A percentile compares a stretch with the other conserved stretches of the same genome.
Evolutionary conservation across 129 eudicot species (phyloP).

Genomic region (Silybum marianum): DNA sequence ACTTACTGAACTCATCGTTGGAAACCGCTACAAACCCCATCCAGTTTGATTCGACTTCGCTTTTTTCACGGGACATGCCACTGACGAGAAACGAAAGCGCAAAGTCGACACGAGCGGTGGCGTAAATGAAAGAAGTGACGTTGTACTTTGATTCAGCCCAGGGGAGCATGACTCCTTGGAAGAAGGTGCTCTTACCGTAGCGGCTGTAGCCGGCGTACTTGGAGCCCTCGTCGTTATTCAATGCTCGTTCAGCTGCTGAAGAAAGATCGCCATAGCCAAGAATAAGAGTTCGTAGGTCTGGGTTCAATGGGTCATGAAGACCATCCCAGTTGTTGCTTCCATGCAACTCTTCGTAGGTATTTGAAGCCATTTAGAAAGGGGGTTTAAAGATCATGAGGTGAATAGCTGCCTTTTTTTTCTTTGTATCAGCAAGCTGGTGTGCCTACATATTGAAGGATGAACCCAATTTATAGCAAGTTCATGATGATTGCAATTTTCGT

Average conservation of each 20-base stretch:
- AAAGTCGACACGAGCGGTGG: not conserved
- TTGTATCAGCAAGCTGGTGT: not conserved
- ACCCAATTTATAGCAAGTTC: not conserved
- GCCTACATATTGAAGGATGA: not conserved
- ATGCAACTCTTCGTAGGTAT: conserved; percentile 34
- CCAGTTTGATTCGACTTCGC: conserved; percentile 52
- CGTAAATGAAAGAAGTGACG: conserved; percentile 39
- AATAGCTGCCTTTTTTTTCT: not conserved
- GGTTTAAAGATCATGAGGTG: no score
- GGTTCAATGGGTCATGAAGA: conserved; percentile 67
- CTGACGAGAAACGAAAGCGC: conserved; percentile 15
- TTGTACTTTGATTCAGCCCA: conserved; percentile 43
- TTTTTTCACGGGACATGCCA: conserved; percentile 13
- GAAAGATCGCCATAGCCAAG: conserved; percentile 68
- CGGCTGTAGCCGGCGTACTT: conserved; percentile 48
- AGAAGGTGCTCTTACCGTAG: conserved; percentile 27
- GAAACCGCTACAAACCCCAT: conserved; percentile 62
- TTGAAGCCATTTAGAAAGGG: not conserved
- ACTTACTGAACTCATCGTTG: conserved; percentile 34
- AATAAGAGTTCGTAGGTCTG: conserved; percentile 44
- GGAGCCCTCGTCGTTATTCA: conserved; percentile 53
- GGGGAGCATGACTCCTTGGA: conserved; percentile 29
- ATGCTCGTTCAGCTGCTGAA: conserved; percentile 61
- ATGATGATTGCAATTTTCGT: not conserved
- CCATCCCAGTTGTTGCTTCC: conserved; percentile 55